Base-by-base conservation (phyloP, 305 asterid species). In the Fraxinus floribunda region DNA sequence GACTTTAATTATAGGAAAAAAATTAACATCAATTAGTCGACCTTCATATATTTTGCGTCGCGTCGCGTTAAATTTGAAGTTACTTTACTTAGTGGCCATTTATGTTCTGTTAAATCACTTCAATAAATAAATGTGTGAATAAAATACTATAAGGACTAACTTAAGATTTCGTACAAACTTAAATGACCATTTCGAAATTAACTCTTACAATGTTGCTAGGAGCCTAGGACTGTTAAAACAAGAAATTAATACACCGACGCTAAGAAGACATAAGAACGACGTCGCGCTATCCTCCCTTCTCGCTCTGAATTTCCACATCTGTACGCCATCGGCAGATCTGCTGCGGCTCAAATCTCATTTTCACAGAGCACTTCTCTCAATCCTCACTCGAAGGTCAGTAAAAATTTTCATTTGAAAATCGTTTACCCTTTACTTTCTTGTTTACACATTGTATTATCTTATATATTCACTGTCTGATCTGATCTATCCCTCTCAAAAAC, bases 341-440 rank as follows among this genome's bases (percentile, higher is more conserved):
- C 83, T 77, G 75, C 77, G 82, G 85, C 82, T 72, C 82, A 30
- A 34, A 44, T 39, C 80, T 78, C 80, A 72, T 78, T 85, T 80
- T 9, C 79, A 55, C 73, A 8, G 70, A 35, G 38, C 75, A 77
- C 39, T 52, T 66, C 26, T 52, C 60, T 71, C 82, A 30, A 68
- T 41, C 70, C 82, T 81, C 8, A 32, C 87, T 79, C 16, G 1
- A 81, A 79, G 34, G 26, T 60, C 83, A 80, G 90, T 87, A 84
- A 78, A 78, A 80, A 70, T 82, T 18, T 70, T 44, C 22, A 29
- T 32, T 64, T 49, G 13, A 85, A 6, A 78, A 75, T 78, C 80
- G 49, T 41, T 79, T 41, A 20, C 71, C 44, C 30, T 74, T 62
- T n/a, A 11, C 70, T 77, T 79, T 72, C 81, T 39, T 82, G 79